Base-by-base conservation (phyloP, 78 protist species). In the Dictyostelium purpureum region DNA sequence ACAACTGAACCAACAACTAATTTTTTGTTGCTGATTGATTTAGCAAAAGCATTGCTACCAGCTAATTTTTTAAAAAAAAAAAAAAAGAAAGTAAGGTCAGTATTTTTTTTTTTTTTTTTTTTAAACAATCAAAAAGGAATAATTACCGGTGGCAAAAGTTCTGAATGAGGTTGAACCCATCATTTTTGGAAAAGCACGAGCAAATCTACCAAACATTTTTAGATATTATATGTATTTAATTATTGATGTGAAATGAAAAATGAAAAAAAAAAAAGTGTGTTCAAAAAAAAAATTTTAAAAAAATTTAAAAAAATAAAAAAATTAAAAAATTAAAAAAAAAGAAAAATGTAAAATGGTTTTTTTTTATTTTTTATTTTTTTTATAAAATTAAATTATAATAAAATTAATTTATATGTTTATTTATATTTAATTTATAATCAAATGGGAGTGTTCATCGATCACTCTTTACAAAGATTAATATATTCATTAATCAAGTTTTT, bases 171-270 rank as follows among this genome's bases (percentile, higher is more conserved):
- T 51, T n/a, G 76, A 69, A 2, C 52, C 76, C n/a, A 69, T 40
- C 35, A 42, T 42, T 69, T 42, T 69, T 69, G 76, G 76, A n/a
- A 69, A 24, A 21, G 76, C 4, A 69, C 76, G 76, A 42, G 76
- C 52, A 42, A 69, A 69, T 69, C 76, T 69, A 31, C 52, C 35
- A 31, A 69, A 69, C 76, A 69, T 69, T 69, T 69, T 69, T 40
- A 18, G n/a, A n/a, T n/a, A n/a, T 40, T 56, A 56, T 56, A 56
- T 47, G 12, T 47, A 47, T 47, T 0, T 47, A 14, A 47, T 47
- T 14, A 18, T 26, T 63, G 69, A 63, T 28, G 28, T 31, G 33
- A 63, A 63, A 63, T 31, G 33, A 3, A 35, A 6, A 33, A 61
- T 61, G 35, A 63, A 63, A 63, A 31, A 63, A 63, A 63, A 63